Evolutionary conservation across 2,329 filamentous ascomycete species (phyloP).

Genomic region (Sporothrix phasma): DNA sequence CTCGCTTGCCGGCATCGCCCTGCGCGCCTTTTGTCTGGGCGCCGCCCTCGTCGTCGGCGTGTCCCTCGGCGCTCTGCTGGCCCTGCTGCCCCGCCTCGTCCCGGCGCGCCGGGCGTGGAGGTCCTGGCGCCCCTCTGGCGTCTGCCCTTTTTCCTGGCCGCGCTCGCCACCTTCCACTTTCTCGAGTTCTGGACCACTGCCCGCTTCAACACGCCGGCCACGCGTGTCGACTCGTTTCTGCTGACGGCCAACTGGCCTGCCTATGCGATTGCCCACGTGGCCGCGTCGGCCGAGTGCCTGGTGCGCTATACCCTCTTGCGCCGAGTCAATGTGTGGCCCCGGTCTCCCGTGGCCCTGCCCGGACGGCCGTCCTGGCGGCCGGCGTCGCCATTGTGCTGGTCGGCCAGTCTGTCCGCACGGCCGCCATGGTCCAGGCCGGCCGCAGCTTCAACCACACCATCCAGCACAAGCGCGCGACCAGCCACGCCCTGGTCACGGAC

Average conservation of each 20-base stretch:
- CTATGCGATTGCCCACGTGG: constrained; percentile 73
- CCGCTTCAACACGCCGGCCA: constrained; percentile 65
- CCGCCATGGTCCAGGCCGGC: constrained; percentile 82
- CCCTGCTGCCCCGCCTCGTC: not conserved
- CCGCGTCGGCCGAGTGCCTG: constrained; percentile 64
- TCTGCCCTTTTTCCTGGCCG: constrained; percentile 54
- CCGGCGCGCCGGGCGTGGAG: constrained; percentile 15
- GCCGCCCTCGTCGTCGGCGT: constrained; percentile 30
- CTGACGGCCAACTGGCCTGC: constrained; percentile 73
- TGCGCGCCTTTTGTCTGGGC: constrained; percentile 46
- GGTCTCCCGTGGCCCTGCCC: constrained; percentile 34
- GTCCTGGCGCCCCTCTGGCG: constrained; percentile 47
- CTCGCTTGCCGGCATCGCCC: constrained; percentile 50
- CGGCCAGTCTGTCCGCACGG: constrained; percentile 67
- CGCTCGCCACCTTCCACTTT: constrained; percentile 80
- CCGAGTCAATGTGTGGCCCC: constrained; percentile 19
- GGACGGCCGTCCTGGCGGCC: constrained; percentile 30
- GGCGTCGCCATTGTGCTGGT: constrained; percentile 55
- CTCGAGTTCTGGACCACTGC: constrained; percentile 93
- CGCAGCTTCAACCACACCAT: constrained; percentile 87
- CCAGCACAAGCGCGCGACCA: constrained; percentile 55
- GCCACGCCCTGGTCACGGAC: constrained; percentile 70
- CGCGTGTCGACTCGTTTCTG: constrained; percentile 67
- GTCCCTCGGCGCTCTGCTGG: not conserved
- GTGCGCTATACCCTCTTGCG: constrained; percentile 50